These are phyloP conservation scores for sweet orange (Citrus sinensis) DNA, from an alignment of 345 rosid genomes.

Conservation along the genomic window DVS_A1.0 CM039162.1:22793501-22794000, in stretches of 20 bases:
- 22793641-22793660: too few relatives aligned
- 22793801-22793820: background rate
- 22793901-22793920: too few relatives aligned
- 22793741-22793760: background rate
- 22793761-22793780: background rate
- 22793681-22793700: background rate
- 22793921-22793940: background rate
- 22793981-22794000: background rate
- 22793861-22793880: background rate
- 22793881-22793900: background rate
- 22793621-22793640: background rate
- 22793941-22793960: background rate
- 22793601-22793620: background rate
- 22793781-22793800: background rate
- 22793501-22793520: background rate
- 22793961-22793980: background rate
- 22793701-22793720: background rate
- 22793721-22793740: background rate
- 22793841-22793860: background rate
- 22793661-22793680: too few relatives aligned
- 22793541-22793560: background rate
- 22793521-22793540: background rate
- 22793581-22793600: background rate
- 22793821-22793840: background rate
- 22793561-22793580: background rate